A percentile compares a stretch with the other conserved stretches of the same genome.
phyloP scores from a whole-genome alignment of 768 basidiomycete genomes.

The Amanita inopinata region DNA sequence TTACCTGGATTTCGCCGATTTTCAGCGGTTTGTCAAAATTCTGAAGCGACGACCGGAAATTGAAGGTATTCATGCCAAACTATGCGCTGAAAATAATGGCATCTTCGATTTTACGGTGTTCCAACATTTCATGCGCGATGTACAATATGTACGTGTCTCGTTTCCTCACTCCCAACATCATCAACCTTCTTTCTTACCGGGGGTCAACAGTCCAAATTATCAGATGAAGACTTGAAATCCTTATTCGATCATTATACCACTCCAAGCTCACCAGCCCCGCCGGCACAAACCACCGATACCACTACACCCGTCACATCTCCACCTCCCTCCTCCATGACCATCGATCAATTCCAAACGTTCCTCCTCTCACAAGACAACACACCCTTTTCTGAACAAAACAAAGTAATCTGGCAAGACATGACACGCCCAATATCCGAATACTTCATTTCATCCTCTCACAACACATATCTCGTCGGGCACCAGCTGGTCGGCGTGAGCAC shows the following conservation, averaged over 20 bases:
- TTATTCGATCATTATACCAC: slow-evolving; percentile 32
- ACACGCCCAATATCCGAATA: slow-evolving; percentile 82
- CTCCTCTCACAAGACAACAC: slow-evolving; percentile 76
- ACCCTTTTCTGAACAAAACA: slow-evolving; percentile 33
- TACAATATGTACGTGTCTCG: slow-evolving; percentile 29
- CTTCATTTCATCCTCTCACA: slow-evolving; percentile 88
- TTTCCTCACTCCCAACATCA: too few relatives aligned
- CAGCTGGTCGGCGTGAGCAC: slow-evolving; percentile 86
- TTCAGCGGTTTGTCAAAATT: slow-evolving; percentile 75
- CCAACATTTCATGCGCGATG: slow-evolving; percentile 35
- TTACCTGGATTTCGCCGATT: slow-evolving; percentile 73
- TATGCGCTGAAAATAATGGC: slow-evolving; percentile 19
- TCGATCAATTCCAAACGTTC: slow-evolving; percentile 69
- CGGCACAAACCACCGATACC: slow-evolving; percentile 21
- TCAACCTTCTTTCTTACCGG: neutral
- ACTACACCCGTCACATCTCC: neutral
- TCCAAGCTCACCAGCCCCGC: slow-evolving; percentile 3
- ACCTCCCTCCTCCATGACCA: slow-evolving; percentile 27
- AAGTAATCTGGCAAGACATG: slow-evolving; percentile 70
- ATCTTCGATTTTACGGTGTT: slow-evolving; percentile 33
- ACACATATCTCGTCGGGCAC: slow-evolving; percentile 81
- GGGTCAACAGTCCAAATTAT: slow-evolving; percentile 28
- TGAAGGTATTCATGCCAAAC: slow-evolving; percentile 47
- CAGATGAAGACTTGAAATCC: slow-evolving; percentile 22
- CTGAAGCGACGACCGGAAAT: slow-evolving; percentile 81